Evolutionary conservation across 164 flowering plant species (phyloP).

Genomic region (Amborella trichopoda): DNA sequence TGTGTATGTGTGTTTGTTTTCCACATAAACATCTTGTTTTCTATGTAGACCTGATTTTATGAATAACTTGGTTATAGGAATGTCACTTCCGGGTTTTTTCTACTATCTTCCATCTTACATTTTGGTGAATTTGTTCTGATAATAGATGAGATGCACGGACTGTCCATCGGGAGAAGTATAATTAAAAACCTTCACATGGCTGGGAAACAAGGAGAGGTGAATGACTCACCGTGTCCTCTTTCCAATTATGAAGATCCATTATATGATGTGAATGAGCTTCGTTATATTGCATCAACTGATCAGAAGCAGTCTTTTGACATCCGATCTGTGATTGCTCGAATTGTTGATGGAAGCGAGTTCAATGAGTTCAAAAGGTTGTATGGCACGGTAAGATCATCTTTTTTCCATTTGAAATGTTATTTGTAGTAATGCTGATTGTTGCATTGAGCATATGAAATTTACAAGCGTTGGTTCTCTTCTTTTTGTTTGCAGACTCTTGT

Average conservation of each 20-base stretch:
- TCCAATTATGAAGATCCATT: slow-evolving; percentile 61
- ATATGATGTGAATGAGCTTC: slow-evolving; percentile 78
- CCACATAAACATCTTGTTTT: too few species aligned
- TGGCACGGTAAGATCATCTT: slow-evolving; percentile 80
- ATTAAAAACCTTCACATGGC: slow-evolving; percentile 89
- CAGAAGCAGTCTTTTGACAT: slow-evolving; percentile 85
- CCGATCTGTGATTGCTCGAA: slow-evolving; percentile 80
- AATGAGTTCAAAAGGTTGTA: slow-evolving; percentile 98
- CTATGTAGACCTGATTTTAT: too few species aligned
- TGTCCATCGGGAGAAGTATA: slow-evolving; percentile 84
- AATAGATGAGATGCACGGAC: slow-evolving; percentile 91
- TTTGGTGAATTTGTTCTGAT: slow-evolving; percentile 1
- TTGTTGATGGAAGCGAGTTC: slow-evolving; percentile 96
- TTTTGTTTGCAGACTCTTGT: slow-evolving; percentile 77
- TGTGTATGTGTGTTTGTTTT: too few species aligned
- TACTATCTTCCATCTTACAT: background rate
- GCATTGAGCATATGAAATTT: background rate
- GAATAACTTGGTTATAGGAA: too few species aligned
- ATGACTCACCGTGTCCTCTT: background rate
- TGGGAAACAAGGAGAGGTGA: slow-evolving; percentile 30
- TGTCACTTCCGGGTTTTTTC: background rate
- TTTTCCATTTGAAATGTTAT: background rate
- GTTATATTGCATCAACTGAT: slow-evolving; percentile 78
- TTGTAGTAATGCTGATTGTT: background rate
- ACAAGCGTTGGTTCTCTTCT: background rate